phyloP scores from a whole-genome alignment of 2,329 filamentous ascomycete genomes.

The Venturia nashicola region DNA sequence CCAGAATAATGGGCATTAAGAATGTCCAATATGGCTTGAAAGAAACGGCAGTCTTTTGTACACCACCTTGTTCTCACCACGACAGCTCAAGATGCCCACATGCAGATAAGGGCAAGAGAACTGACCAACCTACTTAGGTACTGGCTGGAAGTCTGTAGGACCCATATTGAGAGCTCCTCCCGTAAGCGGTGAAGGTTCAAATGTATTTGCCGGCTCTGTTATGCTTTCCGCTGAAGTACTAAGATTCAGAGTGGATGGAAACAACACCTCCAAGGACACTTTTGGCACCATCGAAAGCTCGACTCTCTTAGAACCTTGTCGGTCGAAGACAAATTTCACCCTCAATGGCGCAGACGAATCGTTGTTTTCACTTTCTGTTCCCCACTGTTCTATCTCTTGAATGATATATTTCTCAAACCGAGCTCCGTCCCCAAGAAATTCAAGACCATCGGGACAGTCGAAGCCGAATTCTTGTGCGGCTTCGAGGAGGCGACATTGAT shows the following conservation, averaged over 20 bases:
- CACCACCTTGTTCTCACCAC: background rate
- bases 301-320: conserved; percentile 22
- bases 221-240: conserved; percentile 15
- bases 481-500: conserved; percentile 64
- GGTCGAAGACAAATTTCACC: conserved; percentile 43
- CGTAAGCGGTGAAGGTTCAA: conserved; percentile 22
- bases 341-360: conserved; percentile 8
- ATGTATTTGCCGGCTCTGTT: conserved; percentile 9
- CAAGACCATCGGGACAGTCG: background rate
- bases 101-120: background rate
- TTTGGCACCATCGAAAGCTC: conserved; percentile 27
- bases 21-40: too few species aligned
- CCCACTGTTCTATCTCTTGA: background rate
- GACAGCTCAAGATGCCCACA: background rate
- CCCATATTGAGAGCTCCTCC: conserved; percentile 23
- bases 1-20: too few species aligned
- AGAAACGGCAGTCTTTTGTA: too few species aligned
- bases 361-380: background rate
- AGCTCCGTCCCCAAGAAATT: background rate
- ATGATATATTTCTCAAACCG: background rate
- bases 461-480: conserved; percentile 23
- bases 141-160: conserved; percentile 15
- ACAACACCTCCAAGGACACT: conserved; percentile 40
- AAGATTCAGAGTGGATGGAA: conserved; percentile 42
- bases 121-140: background rate